phyloP scores from a whole-genome alignment of 2,329 filamentous ascomycete species.

The Penicillium rolfsii region DNA sequence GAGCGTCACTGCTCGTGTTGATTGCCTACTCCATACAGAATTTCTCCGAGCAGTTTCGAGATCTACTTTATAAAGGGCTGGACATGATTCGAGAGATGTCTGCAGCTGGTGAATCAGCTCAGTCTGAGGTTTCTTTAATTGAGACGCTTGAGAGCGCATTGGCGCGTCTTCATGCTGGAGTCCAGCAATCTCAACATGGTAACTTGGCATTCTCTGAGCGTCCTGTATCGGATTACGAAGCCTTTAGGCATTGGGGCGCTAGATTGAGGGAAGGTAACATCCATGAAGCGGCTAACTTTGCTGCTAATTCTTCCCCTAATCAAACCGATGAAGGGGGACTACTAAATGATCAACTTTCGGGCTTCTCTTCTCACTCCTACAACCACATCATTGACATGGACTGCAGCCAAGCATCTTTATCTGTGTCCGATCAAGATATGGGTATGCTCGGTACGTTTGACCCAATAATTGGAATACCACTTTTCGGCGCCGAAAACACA shows the following conservation, averaged over 20 bases:
- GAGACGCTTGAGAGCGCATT: conserved; percentile 36
- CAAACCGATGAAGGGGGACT: background rate
- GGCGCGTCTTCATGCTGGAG: conserved; percentile 20
- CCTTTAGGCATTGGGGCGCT: conserved; percentile 5
- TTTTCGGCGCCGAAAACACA: conserved; percentile 18
- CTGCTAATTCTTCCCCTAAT: background rate
- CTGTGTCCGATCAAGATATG: conserved; percentile 3
- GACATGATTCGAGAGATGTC: conserved; percentile 40
- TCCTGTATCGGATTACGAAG: background rate
- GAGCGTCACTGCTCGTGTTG: conserved; percentile 39
- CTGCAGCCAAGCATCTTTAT: background rate
- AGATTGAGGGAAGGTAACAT: background rate
- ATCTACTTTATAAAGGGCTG: conserved; percentile 31
- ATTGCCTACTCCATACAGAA: conserved; percentile 39
- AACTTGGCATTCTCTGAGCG: background rate
- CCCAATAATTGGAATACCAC: conserved; percentile 17
- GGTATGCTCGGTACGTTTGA: conserved; percentile 17
- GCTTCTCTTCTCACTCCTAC: background rate
- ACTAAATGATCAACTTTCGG: background rate
- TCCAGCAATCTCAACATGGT: background rate
- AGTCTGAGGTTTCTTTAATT: conserved; percentile 37
- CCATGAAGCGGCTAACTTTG: background rate
- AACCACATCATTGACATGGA: background rate
- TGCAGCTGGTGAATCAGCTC: conserved; percentile 35
- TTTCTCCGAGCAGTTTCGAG: conserved; percentile 28